Conservation (phyloP, 176 grass and related monocot genomes). For the Juncus effusus region DNA sequence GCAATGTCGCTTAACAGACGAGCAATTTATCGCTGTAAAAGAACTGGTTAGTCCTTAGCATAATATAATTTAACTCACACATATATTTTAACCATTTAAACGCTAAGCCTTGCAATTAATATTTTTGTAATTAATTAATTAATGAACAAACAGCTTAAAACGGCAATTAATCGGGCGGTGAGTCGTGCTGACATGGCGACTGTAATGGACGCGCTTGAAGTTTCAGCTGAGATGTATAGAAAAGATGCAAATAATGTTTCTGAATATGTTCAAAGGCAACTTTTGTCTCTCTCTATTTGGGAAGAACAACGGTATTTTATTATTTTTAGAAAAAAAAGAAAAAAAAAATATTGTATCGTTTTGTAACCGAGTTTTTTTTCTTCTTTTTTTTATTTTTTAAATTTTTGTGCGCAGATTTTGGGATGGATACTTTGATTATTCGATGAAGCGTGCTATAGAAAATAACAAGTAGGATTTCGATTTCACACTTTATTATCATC, state of each 20-base stretch:
- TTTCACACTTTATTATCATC: not conserved
- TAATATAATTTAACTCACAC: slow-evolving; percentile 16
- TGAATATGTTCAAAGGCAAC: slow-evolving; percentile 96
- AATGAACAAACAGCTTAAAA: slow-evolving; percentile 61
- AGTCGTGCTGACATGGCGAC: slow-evolving; percentile 76
- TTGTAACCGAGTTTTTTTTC: slow-evolving; percentile 9
- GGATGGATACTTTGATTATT: slow-evolving; percentile 98
- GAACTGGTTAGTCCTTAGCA: slow-evolving; percentile 65
- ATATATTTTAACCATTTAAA: slow-evolving; percentile 7
- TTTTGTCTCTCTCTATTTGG: slow-evolving; percentile 90
- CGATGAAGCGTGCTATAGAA: slow-evolving; percentile 56
- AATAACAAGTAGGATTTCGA: slow-evolving; percentile 75
- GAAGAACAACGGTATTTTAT: slow-evolving; percentile 80
- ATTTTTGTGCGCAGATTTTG: slow-evolving; percentile 56
- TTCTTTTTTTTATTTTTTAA: slow-evolving; percentile 28
- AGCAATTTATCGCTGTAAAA: slow-evolving; percentile 98
- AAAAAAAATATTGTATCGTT: slow-evolving; percentile 22
- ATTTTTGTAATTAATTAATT: slow-evolving; percentile 17
- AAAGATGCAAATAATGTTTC: slow-evolving; percentile 98
- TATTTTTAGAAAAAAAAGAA: not conserved
- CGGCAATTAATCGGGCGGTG: slow-evolving; percentile 72
- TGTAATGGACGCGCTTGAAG: slow-evolving; percentile 98
- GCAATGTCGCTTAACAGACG: slow-evolving; percentile 98
- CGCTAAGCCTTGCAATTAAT: not conserved
- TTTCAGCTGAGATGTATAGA: slow-evolving; percentile 95